Conservation (phyloP, 2,329 filamentous ascomycete genomes). For the Neobulgaria alba region DNA sequence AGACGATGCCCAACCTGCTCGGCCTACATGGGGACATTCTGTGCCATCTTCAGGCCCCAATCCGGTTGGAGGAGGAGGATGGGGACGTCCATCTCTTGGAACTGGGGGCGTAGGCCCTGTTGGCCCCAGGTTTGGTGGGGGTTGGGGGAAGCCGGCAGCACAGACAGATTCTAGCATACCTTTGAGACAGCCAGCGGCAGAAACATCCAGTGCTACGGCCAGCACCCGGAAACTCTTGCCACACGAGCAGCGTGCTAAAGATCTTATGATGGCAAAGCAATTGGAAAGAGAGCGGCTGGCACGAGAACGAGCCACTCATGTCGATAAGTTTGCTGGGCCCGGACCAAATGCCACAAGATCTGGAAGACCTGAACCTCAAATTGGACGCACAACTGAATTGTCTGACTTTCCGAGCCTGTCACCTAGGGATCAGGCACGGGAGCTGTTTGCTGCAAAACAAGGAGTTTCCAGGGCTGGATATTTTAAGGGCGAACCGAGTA, state of each 20-base stretch:
- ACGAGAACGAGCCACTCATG: constrained; percentile 3
- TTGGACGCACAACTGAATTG: too few relatives aligned
- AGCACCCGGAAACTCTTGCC: constrained; percentile 13
- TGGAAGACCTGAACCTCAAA: too few relatives aligned
- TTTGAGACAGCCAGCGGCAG: background rate
- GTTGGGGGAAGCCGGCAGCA: constrained; percentile 4
- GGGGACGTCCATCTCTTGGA: constrained; percentile 13
- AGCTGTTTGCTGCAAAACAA: too few relatives aligned
- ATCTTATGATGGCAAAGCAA: constrained; percentile 15
- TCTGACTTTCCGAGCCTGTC: too few relatives aligned
- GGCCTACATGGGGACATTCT: constrained; percentile 14
- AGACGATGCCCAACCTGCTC: constrained; percentile 6
- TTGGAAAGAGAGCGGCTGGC: constrained; percentile 1
- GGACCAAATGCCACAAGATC: too few relatives aligned
- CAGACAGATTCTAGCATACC: background rate
- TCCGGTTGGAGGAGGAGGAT: constrained; percentile 3
- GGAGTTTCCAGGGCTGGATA: too few relatives aligned
- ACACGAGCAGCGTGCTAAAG: constrained; percentile 22
- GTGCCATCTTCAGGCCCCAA: too few relatives aligned
- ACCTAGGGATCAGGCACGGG: too few relatives aligned
- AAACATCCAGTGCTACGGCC: background rate
- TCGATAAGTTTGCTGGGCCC: too few relatives aligned
- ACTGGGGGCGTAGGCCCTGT: constrained; percentile 4
- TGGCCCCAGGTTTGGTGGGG: too few relatives aligned
- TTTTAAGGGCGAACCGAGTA: too few relatives aligned